A percentile compares a stretch with the other conserved stretches of the same genome.
These are phyloP conservation scores for Plectosphaerella plurivora DNA, from an alignment of 2,329 filamentous ascomycete genomes.

Conservation along the genomic window DNA sequence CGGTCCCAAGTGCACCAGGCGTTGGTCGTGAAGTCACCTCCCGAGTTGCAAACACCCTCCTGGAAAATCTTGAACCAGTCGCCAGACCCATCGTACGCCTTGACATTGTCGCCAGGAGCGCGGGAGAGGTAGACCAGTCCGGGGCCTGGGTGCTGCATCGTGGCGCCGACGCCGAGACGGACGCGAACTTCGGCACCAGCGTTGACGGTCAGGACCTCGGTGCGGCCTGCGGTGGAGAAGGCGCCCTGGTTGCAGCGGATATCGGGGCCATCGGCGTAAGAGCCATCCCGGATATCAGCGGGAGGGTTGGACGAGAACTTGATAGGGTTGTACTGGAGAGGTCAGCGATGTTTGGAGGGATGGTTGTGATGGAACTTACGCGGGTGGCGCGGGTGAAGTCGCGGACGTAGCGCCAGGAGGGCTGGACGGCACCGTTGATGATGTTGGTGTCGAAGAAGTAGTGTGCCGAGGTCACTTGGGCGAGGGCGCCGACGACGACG, in stretches of 20 bases:
- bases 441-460: conserved; percentile 22
- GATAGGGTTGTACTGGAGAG: conserved; percentile 17
- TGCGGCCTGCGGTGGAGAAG: conserved; percentile 14
- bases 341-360: too few species aligned
- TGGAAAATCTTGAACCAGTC: conserved; percentile 20
- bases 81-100: conserved; percentile 20
- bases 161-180: conserved; percentile 13
- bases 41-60: conserved; percentile 15
- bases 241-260: conserved; percentile 23
- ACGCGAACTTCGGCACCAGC: conserved; percentile 17
- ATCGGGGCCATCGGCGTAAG: conserved; percentile 15
- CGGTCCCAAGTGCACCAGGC: conserved; percentile 17
- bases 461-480: conserved; percentile 19
- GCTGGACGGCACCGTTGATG: conserved; percentile 13
- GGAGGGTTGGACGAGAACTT: conserved; percentile 20
- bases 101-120: conserved; percentile 18
- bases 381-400: conserved; percentile 17
- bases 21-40: conserved; percentile 13
- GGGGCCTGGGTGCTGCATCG: conserved; percentile 16
- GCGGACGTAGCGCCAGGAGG: conserved; percentile 17
- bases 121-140: conserved; percentile 19
- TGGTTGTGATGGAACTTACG: too few species aligned
- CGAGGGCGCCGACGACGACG: conserved; percentile 10
- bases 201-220: conserved; percentile 16
- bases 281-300: conserved; percentile 16